Base-by-base conservation (phyloP, 176 grass and related monocot species). In the Tillandsia leiboldiana region DNA sequence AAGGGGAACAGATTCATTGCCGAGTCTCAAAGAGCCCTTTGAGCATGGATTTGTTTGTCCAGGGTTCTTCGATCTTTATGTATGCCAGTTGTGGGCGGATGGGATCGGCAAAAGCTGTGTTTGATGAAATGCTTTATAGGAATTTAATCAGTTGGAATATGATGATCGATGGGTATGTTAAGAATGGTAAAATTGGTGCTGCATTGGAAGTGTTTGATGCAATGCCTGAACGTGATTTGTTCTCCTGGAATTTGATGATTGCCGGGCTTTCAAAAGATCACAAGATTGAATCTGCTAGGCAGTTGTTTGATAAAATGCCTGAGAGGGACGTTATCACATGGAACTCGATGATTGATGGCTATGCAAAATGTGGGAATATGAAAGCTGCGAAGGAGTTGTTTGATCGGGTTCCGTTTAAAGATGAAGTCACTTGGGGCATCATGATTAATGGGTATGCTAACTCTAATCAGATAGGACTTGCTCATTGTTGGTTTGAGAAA, bases 71-170 rank as follows among this genome's bases (percentile, higher is more conserved):
- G 3, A 75, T 75, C 48, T 75, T 65, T 50, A 66, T 75, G 72
- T 75, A 75, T 42, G 61, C 72, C 1, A 66, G 22, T 49, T 66
- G 62, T 49, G 22, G 62, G 29, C 17, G 53, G 61, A 75, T 75
- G 14, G 72, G 17, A 65, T 14, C 49, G 11, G 59, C 72, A 29
- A 49, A 26, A 28, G 62, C 12, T 51, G 63, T 50, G 51, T 75
- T 75, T 75, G 59, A 66, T 75, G 72, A 20, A 14, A 75, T 75
- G 72, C 72, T 12, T 0, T 51, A 75, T 62, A 75, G 65, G 47
- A 75, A 75, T 65, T 75, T 75, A 18, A 65, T 75, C 20, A 53
- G 72, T 51, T 75, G 72, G 72, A 75, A 75, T 26, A 75, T 75
- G 49, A 75, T 66, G 62, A 66, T 75, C 1, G 24, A 53, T 75